Evolutionary conservation across 176 grass and related monocot genomes (phyloP), one percentile per base, ranked within the genome.

Genomic region (Typha latifolia): DNA sequence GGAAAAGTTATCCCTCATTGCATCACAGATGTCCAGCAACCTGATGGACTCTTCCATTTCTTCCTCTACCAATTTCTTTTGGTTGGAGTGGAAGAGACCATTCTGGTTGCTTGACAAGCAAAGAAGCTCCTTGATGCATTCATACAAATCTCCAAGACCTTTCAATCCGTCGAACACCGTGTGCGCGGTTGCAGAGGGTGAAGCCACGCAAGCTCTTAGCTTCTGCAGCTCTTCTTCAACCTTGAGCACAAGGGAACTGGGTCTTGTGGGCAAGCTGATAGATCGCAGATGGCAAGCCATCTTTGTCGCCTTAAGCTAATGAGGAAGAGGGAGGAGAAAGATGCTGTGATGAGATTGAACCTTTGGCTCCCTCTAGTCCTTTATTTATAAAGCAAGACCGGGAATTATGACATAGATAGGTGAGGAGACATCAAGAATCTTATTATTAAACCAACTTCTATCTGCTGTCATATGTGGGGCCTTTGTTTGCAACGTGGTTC

Each of bases 21-120:
- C 27, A 18, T 32, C 65, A 57, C 87, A 90, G 62, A 83, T 66
- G 26, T 86, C 84, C 5, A 87, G 57, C n/a, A 79, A 59, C 65
- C 62, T 62, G 3, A 87, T 53, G 22, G 84, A 87, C 4, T 47
- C 47, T 21, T 82, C 84, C 75, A 82, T 64, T 61, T 87, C 79
- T 4, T 5, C 32, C 16, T 82, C 73, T 2, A 71, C 18, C n/a
- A 29, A 70, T 19, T 57, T 71, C 66, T 55, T 70, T 32, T 70
- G 66, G 51, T 69, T 72, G 1, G 56, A 64, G 29, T 66, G 18
- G 47, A 68, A 66, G n/a, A 66, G 67, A 34, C 10, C n/a, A 32
- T 48, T 56, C 48, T 57, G 66, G 62, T 51, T 77, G 61, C 27
- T 29, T 29, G 27, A 29, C 27, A 29, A 29, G 27, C 67, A 32